phyloP scores from a whole-genome alignment of 352 stramenopile genomes.

The Globisporangium canariense region DNA sequence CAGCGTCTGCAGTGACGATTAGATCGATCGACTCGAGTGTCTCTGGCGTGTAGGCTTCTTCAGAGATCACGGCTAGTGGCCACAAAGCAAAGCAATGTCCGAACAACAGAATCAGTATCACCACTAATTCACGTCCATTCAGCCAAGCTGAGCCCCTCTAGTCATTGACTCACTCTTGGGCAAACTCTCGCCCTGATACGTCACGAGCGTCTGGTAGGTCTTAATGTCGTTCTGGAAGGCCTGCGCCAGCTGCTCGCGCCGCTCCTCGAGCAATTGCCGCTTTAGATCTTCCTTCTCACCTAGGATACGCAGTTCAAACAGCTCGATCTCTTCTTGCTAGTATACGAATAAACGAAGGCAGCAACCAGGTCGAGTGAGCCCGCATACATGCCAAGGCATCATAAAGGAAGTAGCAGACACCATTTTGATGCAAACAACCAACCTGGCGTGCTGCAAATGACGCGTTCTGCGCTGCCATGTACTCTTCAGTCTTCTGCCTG shows the following conservation, averaged over 20 bases:
- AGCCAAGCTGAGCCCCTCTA: too few species aligned
- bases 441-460: slow-evolving; percentile 57
- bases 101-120: neutral
- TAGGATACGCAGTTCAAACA: slow-evolving; percentile 60
- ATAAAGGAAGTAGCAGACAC: neutral
- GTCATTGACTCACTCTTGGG: slow-evolving; percentile 11
- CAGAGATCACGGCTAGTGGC: slow-evolving; percentile 2
- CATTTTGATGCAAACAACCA: slow-evolving; percentile 12
- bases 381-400: neutral
- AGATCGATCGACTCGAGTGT: slow-evolving; percentile 74
- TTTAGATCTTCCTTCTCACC: slow-evolving; percentile 63
- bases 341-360: neutral
- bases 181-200: slow-evolving; percentile 40
- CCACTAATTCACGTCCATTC: neutral
- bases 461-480: slow-evolving; percentile 68
- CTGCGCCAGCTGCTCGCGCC: slow-evolving; percentile 47
- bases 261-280: slow-evolving; percentile 50
- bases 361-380: neutral
- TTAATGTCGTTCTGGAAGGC: slow-evolving; percentile 75
- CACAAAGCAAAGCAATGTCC: slow-evolving; percentile 6
- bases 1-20: slow-evolving; percentile 53
- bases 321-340: slow-evolving; percentile 74
- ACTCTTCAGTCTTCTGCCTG: slow-evolving; percentile 65
- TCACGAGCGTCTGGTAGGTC: slow-evolving; percentile 76
- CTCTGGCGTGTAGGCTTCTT: slow-evolving; percentile 24